These are phyloP conservation scores for Podospora didyma DNA, from an alignment of 495 filamentous ascomycete species.

Conservation along the genomic window DNA sequence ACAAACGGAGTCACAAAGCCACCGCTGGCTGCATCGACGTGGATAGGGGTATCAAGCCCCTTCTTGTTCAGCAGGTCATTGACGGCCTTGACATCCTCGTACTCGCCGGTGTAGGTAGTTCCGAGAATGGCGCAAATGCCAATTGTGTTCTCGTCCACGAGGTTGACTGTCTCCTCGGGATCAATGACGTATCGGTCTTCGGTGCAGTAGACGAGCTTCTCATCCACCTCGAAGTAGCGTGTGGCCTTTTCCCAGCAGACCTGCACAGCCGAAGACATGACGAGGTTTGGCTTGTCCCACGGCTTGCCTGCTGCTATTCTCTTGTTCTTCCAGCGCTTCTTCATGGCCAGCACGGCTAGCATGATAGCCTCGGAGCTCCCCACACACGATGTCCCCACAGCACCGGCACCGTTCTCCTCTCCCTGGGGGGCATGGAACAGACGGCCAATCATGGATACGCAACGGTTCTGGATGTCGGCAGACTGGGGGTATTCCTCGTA, in stretches of 20 bases:
- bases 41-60: conserved; percentile 74
- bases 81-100: conserved; percentile 86
- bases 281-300: conserved; percentile 71
- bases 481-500: conserved; percentile 90
- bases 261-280: conserved; percentile 91
- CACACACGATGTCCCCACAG: conserved; percentile 81
- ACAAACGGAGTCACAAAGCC: conserved; percentile 90
- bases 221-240: conserved; percentile 91
- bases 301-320: conserved; percentile 75
- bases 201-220: conserved; percentile 83
- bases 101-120: conserved; percentile 93
- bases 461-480: conserved; percentile 88
- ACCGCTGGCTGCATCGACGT: conserved; percentile 86
- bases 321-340: conserved; percentile 88
- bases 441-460: conserved; percentile 89
- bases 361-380: conserved; percentile 89
- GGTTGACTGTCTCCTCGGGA: conserved; percentile 70
- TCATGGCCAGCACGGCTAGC: conserved; percentile 87
- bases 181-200: conserved; percentile 80
- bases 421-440: conserved; percentile 69
- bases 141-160: conserved; percentile 95
- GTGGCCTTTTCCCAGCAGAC: conserved; percentile 96
- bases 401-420: conserved; percentile 42
- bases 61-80: conserved; percentile 75
- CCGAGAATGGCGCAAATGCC: conserved; percentile 88